Evolutionary conservation across 345 rosid species (phyloP), one percentile per base, ranked within the genome.

Genomic region (Gossypium sturtianum): DNA sequence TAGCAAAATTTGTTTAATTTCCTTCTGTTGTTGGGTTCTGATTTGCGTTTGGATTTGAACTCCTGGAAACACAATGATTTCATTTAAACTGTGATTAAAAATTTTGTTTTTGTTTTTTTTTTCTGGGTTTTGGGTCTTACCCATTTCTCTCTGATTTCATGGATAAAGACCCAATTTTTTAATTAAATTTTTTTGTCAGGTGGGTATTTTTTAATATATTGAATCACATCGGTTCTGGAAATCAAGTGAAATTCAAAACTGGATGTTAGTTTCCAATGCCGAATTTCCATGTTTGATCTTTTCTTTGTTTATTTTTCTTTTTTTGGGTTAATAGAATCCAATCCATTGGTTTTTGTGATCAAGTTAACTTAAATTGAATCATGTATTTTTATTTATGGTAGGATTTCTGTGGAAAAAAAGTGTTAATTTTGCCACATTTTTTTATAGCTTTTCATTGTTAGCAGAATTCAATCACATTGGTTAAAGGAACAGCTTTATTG

Each of bases 241-340:
- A 69, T 60, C 43, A 8, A 68, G 47, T 66, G 70, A 41, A 70
- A 72, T 66, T 66, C 70, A 44, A 71, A 62, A 72, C 43, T 2
- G 74, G 44, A 72, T 22, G 3, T 22, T 38, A 38, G 52, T 78
- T 78, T 59, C 68, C 23, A 13, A 12, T 66, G 34, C 48, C 59
- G 16, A 16, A 15, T 49, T 49, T 25, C 15, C 10, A 29, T 29
- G 49, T 47, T 27, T 25, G 57, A 68, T 68, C 3, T 16, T 68
- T 67, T 7, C 3, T 20, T 20, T 20, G 4, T 63, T 45, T 45
- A 8, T 45, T 16, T 17, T 34, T 38, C 67, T 67, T 23, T 25
- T 16, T 20, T 25, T 68, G 15, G 58, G 58, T 68, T 49, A 9
- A 25, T 49, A 27, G 15, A 48, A 68, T 48, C 27, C 72, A 27